Evolutionary conservation across 495 filamentous ascomycete genomes (phyloP), one percentile per base, ranked within the genome.

Genomic region (Hypomontagnella monticulosa): DNA sequence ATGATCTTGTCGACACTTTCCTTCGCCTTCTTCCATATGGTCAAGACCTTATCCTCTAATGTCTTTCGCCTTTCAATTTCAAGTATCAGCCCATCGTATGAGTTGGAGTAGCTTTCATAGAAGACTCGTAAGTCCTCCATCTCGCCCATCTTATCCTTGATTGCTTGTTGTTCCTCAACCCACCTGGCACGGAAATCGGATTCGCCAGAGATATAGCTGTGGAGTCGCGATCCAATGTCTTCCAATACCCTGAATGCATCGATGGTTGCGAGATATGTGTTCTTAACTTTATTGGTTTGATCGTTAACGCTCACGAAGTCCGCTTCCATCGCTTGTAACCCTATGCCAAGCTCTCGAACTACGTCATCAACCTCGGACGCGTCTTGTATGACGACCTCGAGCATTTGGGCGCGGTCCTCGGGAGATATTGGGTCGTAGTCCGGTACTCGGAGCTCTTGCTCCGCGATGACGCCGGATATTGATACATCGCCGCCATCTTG

Each of bases 331-430:
- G 90, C 86, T 6, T 82, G 81, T 16, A 91, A 85, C 41, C 85
- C 86, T 56, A 92, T 88, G 58, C 89, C 84, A 47, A 99, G 87
- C 66, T 99, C 95, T 53, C 81, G 76, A 1, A 97, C 89, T 11
- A 97, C 95, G 66, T 96, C 95, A 8, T 96, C 92, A 1, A 97
- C 92, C 69, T 96, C 89, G 4, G 80, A 80, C 4, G 95, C 91
- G 73, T 99, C 95, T 55, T 91, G 89, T 34, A 88, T 79, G 19
- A 99, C 83, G 0, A 99, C 90, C 27, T 82, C 81, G 4, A 98
- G 81, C 87, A 98, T 92, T 57, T 97, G 92, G 36, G 80, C 80
- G 30, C 92, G 88, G 62, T 97, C 92, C 50, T 88, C 85, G 1
- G 89, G 83, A 2, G 85, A 89, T 48, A 97, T 85, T 5, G 89